Evolutionary conservation across 1,284 basidiomycete genomes (phyloP).

Genomic region (Nidula niveotomentosa): DNA sequence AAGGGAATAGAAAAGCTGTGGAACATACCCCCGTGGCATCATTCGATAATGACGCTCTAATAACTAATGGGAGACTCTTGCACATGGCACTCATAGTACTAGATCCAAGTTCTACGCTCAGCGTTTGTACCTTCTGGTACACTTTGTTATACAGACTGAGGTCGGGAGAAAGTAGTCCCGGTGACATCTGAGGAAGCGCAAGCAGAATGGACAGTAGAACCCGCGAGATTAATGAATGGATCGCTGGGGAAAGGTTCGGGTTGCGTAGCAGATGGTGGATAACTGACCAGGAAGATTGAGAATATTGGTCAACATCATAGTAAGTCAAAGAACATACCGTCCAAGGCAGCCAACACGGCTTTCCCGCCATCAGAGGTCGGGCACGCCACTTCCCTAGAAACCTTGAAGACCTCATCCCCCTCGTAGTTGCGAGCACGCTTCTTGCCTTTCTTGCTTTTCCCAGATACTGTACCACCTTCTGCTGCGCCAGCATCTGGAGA

Average conservation of each 20-base stretch:
- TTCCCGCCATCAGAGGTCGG: constrained; percentile 50
- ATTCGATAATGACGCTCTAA: constrained; percentile 26
- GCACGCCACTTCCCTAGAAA: constrained; percentile 47
- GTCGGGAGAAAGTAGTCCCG: constrained; percentile 57
- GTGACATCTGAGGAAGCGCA: constrained; percentile 52
- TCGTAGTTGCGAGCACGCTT: constrained; percentile 77
- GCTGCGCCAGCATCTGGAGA: constrained; percentile 27
- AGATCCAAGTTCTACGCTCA: constrained; percentile 47
- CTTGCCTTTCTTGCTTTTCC: constrained; percentile 61
- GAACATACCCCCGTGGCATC: constrained; percentile 24
- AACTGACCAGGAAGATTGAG: constrained; percentile 33
- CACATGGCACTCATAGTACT: constrained; percentile 59
- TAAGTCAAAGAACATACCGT: constrained; percentile 43
- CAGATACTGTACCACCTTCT: constrained; percentile 15
- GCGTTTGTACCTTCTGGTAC: constrained; percentile 39
- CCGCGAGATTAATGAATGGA: constrained; percentile 59
- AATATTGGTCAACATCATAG: constrained; percentile 1
- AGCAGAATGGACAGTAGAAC: constrained; percentile 58
- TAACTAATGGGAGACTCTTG: constrained; percentile 55
- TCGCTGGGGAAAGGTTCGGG: constrained; percentile 46
- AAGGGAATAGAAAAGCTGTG: background rate
- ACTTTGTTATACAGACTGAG: constrained; percentile 44
- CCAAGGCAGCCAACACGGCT: constrained; percentile 55
- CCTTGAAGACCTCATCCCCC: constrained; percentile 76
- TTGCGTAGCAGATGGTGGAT: constrained; percentile 46